Evolutionary conservation across 352 stramenopile genomes (phyloP).

Genomic region (Hyphochytrium catenoides): DNA sequence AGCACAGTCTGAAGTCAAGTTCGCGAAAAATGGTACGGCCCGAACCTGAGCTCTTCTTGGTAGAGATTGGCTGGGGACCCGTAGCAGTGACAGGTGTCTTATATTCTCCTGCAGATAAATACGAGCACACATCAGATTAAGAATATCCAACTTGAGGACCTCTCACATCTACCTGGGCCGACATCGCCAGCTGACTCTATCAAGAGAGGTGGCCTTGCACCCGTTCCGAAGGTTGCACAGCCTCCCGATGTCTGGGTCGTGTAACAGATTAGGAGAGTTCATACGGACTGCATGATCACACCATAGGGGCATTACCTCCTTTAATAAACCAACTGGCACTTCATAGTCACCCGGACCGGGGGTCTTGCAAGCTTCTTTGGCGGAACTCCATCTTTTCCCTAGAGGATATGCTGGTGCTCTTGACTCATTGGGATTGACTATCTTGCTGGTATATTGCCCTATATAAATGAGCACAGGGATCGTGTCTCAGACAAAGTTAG

Average conservation of each 20-base stretch:
- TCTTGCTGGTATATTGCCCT: constrained; percentile 27
- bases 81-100: constrained; percentile 29
- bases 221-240: too few species aligned
- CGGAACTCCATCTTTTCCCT: constrained; percentile 51
- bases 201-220: too few species aligned
- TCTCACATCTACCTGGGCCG: constrained; percentile 13
- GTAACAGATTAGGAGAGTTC: too few species aligned
- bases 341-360: too few species aligned
- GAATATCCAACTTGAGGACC: not conserved
- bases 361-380: too few species aligned
- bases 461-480: not conserved
- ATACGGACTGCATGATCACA: too few species aligned
- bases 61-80: constrained; percentile 34
- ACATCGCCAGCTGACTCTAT: constrained; percentile 22
- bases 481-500: not conserved
- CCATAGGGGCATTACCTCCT: too few species aligned
- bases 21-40: not conserved
- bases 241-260: too few species aligned
- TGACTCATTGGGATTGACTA: constrained; percentile 36
- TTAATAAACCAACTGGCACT: too few species aligned
- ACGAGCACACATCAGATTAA: not conserved
- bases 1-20: not conserved
- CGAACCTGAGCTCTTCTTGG: constrained; percentile 11
- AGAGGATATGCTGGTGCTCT: constrained; percentile 34
- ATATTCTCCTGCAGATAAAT: constrained; percentile 18